Base-by-base conservation (phyloP, 768 basidiomycete species). In the Mycena rebaudengoi region DNA sequence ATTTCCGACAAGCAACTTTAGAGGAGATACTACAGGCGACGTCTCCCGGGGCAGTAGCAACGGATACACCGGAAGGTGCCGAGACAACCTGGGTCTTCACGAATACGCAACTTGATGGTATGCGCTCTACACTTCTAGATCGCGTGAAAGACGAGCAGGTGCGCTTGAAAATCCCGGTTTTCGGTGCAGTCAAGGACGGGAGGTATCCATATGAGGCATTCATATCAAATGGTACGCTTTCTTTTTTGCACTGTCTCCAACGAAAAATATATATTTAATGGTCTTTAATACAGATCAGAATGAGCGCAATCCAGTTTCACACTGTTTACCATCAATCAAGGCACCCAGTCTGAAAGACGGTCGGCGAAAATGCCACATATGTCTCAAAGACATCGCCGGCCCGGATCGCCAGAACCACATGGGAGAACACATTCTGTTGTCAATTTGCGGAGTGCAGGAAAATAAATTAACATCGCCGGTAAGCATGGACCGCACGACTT, bases 351-450 rank as follows among this genome's bases (percentile, higher is more conserved):
- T 25, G 21, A 54, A 54, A 12, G 52, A 54, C 20, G 16, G 52
- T n/a, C 52, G 16, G 13, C 37, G 39, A 6, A 54, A 60, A 26
- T 72, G 69, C 30, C 18, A 13, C 1, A 45, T 72, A 23, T 72
- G 69, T 49, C 26, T 29, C 1, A 20, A 51, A 12, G 40, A 33
- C 7, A 37, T 70, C 14, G n/a, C 54, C 3, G 48, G 40, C 7
- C 20, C 56, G 20, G 59, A 69, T 18, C 65, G 64, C 5, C 69
- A 70, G 33, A 70, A 69, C 23, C 71, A 72, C 25, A 64, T 72
- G 48, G 69, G 71, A 7, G 29, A 37, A 16, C 71, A 72, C 35
- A 67, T 72, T 45, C 54, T 69, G 14, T 43, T 50, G 3, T 43
- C 25, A 40, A 1, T 60, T 16, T 28, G 48, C 44, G 58, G 56